phyloP scores from a whole-genome alignment of 352 stramenopile species.

The Pythium aristosporum region DNA sequence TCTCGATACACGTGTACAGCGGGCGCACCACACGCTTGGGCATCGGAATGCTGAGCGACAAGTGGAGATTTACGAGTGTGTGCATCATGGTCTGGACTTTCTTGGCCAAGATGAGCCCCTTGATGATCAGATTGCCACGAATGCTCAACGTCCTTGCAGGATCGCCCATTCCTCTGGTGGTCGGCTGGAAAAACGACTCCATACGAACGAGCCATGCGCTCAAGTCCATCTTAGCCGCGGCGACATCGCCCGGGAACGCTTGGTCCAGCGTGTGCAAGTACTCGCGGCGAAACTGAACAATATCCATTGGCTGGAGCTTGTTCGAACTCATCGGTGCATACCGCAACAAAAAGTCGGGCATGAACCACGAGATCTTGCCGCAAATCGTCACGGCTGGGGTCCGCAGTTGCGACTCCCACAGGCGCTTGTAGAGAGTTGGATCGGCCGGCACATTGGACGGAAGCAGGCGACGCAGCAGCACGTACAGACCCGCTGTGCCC shows the following conservation, averaged over 20 bases:
- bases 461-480: conserved; percentile 82
- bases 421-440: conserved; percentile 83
- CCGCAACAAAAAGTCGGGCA: conserved; percentile 86
- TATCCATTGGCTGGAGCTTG: conserved; percentile 75
- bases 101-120: conserved; percentile 88
- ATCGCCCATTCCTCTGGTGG: conserved; percentile 73
- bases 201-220: conserved; percentile 85
- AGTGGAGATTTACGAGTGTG: conserved; percentile 85
- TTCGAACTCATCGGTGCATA: conserved; percentile 83
- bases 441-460: conserved; percentile 84
- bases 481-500: conserved; percentile 89
- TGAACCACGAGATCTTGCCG: conserved; percentile 83
- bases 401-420: conserved; percentile 89
- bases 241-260: conserved; percentile 74
- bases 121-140: conserved; percentile 89
- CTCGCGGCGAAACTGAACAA: conserved; percentile 74
- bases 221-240: conserved; percentile 78
- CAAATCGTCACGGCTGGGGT: conserved; percentile 83
- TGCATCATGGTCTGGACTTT: conserved; percentile 90
- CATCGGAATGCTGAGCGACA: conserved; percentile 86
- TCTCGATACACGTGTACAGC: conserved; percentile 88
- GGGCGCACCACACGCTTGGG: conserved; percentile 83
- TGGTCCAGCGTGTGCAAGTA: conserved; percentile 82
- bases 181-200: conserved; percentile 87
- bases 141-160: conserved; percentile 73